Conservation (phyloP, 371 early-diverging fungal species). For the Batrachochytrium dendrobatidis region DNA sequence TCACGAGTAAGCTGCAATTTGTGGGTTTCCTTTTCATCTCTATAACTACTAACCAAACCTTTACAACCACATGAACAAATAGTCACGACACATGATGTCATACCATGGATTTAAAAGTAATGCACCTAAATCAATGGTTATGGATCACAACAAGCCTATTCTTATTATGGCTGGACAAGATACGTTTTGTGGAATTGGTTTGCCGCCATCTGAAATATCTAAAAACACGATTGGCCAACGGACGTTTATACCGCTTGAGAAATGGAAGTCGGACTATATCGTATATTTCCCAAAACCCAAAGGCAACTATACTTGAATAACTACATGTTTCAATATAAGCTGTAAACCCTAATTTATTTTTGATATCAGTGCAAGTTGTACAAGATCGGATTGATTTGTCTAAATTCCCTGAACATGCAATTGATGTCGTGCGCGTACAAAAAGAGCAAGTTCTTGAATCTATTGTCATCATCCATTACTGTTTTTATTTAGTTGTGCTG, state of each 20-base stretch:
- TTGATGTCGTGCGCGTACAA: constrained; percentile 34
- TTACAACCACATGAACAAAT: neutral
- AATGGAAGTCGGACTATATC: constrained; percentile 31
- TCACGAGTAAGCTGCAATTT: constrained; percentile 16
- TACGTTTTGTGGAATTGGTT: constrained; percentile 36
- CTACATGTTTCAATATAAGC: too few relatives aligned
- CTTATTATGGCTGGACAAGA: constrained; percentile 36
- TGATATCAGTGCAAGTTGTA: neutral
- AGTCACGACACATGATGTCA: constrained; percentile 24
- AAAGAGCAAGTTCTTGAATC: constrained; percentile 26
- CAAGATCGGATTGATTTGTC: constrained; percentile 17
- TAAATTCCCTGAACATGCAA: constrained; percentile 27
- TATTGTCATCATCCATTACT: neutral
- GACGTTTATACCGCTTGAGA: constrained; percentile 13
- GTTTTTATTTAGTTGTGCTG: neutral
- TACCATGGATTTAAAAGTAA: constrained; percentile 33
- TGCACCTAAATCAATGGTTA: constrained; percentile 16
- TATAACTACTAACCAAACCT: constrained; percentile 2
- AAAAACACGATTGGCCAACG: constrained; percentile 26
- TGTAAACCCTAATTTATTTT: too few relatives aligned
- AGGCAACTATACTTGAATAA: too few relatives aligned
- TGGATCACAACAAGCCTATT: constrained; percentile 39
- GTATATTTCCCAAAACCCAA: constrained; percentile 21
- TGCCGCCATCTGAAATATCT: constrained; percentile 24
- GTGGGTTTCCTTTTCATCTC: neutral